Evolutionary conservation across 225 moss, liverwort and hornwort genomes (phyloP).

Genomic region (Marchantia polymorpha): DNA sequence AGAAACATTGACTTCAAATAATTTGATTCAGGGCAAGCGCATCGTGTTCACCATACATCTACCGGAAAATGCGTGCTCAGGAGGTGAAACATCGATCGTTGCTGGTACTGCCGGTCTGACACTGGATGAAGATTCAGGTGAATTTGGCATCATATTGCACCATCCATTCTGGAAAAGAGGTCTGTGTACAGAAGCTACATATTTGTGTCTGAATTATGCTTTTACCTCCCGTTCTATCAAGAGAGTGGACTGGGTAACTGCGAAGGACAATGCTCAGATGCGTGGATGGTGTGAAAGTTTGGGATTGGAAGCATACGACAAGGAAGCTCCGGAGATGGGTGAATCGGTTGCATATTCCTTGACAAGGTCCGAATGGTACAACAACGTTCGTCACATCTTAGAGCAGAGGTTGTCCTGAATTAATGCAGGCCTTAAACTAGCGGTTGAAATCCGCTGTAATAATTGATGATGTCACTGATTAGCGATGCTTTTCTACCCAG

Average conservation of each 20-base stretch:
- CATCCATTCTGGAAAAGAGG: conserved; percentile 30
- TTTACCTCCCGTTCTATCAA: conserved; percentile 28
- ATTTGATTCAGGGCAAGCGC: conserved; percentile 21
- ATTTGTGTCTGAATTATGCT: conserved; percentile 30
- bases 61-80: neutral
- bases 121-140: conserved; percentile 8
- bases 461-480: no score
- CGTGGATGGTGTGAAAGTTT: conserved; percentile 36
- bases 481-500: no score
- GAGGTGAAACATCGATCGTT: conserved; percentile 16
- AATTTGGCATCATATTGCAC: conserved; percentile 39
- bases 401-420: neutral
- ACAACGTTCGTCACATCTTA: neutral
- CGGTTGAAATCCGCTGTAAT: no score
- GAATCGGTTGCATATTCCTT: conserved; percentile 1
- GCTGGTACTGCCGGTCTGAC: conserved; percentile 28
- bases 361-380: neutral
- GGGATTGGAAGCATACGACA: neutral
- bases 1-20: neutral
- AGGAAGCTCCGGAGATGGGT: neutral
- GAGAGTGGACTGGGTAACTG: conserved; percentile 36
- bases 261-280: conserved; percentile 26
- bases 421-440: neutral
- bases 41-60: conserved; percentile 25
- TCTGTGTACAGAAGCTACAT: conserved; percentile 33